These are phyloP conservation scores for Mucor sp. DNA, from an alignment of 371 early-diverging fungal genomes.

Conservation along the genomic window DNA sequence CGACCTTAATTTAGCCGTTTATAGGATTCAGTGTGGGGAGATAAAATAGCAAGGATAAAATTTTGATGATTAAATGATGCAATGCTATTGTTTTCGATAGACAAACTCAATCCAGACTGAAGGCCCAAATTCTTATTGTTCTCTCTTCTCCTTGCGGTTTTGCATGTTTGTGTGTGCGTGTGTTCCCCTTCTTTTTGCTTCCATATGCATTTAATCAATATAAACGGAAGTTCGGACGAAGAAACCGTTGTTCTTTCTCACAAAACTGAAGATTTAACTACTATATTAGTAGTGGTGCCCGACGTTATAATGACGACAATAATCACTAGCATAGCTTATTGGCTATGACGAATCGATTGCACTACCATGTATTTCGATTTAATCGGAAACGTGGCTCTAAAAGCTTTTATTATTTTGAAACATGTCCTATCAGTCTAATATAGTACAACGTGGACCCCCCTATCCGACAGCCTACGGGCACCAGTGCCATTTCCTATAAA, in stretches of 20 bases:
- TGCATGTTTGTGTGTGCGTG: neutral
- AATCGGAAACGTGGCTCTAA: conserved; percentile 13
- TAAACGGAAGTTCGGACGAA: neutral
- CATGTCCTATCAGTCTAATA: conserved; percentile 8
- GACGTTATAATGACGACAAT: conserved; percentile 4
- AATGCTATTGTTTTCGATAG: neutral
- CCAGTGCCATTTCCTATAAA: conserved; percentile 1
- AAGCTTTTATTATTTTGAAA: conserved; percentile 16
- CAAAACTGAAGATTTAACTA: neutral
- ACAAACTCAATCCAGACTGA: neutral
- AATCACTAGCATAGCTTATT: neutral
- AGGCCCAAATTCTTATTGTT: neutral
- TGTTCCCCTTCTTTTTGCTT: neutral
- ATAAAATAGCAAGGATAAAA: neutral
- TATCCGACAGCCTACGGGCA: neutral
- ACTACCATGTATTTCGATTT: conserved; percentile 5
- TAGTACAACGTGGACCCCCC: neutral
- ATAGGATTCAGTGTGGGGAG: neutral
- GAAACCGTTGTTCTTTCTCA: neutral
- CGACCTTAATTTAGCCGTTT: too few relatives aligned
- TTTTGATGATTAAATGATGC: neutral
- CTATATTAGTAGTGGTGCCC: neutral
- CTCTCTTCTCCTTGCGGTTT: neutral
- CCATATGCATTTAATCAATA: neutral
- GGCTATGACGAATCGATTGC: conserved; percentile 13